Evolutionary conservation across 768 basidiomycete genomes (phyloP).

Genomic region (Leccinum ochraceum): DNA sequence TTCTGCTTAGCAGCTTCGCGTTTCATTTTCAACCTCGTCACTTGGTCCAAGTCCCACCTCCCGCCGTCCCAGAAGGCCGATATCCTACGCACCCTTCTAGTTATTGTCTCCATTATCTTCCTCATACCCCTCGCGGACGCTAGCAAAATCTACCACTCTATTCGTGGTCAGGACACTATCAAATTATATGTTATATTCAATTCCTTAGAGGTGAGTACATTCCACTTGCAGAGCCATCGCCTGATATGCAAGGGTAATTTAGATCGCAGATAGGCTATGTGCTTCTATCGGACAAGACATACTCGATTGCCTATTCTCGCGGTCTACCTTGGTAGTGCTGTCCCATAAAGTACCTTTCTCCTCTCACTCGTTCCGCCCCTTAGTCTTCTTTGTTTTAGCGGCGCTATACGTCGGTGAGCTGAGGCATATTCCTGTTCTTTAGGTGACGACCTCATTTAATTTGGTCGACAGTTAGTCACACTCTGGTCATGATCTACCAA

Average conservation of each 20-base stretch:
- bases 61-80: conserved; percentile 93
- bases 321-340: conserved; percentile 79
- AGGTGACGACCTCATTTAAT: neutral
- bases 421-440: neutral
- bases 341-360: conserved; percentile 63
- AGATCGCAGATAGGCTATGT: conserved; percentile 95
- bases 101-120: conserved; percentile 71
- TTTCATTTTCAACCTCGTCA: conserved; percentile 51
- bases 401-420: conserved; percentile 77
- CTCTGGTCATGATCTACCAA: conserved; percentile 95
- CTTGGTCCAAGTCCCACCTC: conserved; percentile 54
- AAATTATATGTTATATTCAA: conserved; percentile 99
- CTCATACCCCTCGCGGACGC: conserved; percentile 87
- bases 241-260: neutral
- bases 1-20: conserved; percentile 64
- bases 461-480: conserved; percentile 66
- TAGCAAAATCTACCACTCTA: conserved; percentile 97
- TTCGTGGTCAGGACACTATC: conserved; percentile 97
- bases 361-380: conserved; percentile 70
- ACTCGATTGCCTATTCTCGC: conserved; percentile 92
- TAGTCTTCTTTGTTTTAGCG: conserved; percentile 82
- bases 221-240: neutral
- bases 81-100: conserved; percentile 76
- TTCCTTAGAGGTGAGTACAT: conserved; percentile 82
- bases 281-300: conserved; percentile 98